phyloP scores from a whole-genome alignment of 768 basidiomycete species.

The Suillus ampliporus region DNA sequence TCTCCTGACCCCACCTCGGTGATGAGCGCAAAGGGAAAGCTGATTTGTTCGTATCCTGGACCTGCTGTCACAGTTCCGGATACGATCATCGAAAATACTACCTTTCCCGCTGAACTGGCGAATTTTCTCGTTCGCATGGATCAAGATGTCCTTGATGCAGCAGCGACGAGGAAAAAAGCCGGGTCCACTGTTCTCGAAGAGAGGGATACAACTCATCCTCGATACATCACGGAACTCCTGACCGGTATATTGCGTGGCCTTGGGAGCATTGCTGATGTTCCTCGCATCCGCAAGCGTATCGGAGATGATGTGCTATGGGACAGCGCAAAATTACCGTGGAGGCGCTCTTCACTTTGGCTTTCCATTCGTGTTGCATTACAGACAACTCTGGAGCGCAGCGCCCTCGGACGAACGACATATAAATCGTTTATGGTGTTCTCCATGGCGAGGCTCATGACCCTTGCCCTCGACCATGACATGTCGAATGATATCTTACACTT shows the following conservation, averaged over 20 bases:
- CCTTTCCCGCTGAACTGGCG: constrained; percentile 42
- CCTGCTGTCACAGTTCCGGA: constrained; percentile 46
- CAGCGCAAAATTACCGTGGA: constrained; percentile 47
- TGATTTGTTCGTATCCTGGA: constrained; percentile 52
- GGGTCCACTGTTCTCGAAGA: constrained; percentile 25
- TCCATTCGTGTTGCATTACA: constrained; percentile 52
- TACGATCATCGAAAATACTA: constrained; percentile 28
- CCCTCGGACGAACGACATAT: constrained; percentile 25
- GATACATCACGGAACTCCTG: constrained; percentile 55
- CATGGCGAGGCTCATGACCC: constrained; percentile 23
- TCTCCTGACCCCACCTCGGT: constrained; percentile 43
- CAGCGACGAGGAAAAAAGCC: constrained; percentile 43
- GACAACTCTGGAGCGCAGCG: constrained; percentile 35
- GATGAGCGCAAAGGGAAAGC: constrained; percentile 46
- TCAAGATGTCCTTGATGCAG: constrained; percentile 35
- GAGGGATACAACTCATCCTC: constrained; percentile 46
- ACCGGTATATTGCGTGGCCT: constrained; percentile 51
- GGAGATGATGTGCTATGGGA: constrained; percentile 54
- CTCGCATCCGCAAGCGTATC: constrained; percentile 47
- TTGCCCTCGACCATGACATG: constrained; percentile 8
- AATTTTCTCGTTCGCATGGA: constrained; percentile 44
- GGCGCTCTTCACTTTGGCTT: constrained; percentile 57
- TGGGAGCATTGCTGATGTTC: constrained; percentile 34
- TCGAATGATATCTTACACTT: constrained; percentile 42
- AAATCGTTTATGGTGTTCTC: constrained; percentile 42